Conservation (phyloP, 2,329 filamentous ascomycete genomes). For the Aspergillaceae sp. region DNA sequence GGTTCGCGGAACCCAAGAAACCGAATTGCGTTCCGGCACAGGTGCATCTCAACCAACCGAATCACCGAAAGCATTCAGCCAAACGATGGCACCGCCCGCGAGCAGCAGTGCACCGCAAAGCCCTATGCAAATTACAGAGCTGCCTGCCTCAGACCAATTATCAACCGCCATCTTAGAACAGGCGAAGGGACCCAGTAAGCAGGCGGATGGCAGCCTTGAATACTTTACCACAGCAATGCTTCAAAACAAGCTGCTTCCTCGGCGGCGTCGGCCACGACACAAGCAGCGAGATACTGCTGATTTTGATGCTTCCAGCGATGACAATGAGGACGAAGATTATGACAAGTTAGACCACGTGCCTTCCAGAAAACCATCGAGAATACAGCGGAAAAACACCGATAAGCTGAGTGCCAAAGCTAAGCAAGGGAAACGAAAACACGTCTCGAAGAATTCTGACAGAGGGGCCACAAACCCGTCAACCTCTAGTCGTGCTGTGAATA, state of each 20-base stretch:
- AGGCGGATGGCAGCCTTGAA: constrained; percentile 5
- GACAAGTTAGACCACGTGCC: constrained; percentile 29
- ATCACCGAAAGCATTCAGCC: constrained; percentile 20
- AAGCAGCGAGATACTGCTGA: constrained; percentile 10
- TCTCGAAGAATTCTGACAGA: constrained; percentile 7
- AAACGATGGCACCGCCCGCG: constrained; percentile 30
- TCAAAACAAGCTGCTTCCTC: constrained; percentile 29
- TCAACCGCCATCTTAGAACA: not conserved
- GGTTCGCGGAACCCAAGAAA: not conserved
- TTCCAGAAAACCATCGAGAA: constrained; percentile 8
- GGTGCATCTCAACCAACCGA: constrained; percentile 6
- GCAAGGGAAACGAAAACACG: constrained; percentile 1
- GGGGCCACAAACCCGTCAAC: constrained; percentile 7
- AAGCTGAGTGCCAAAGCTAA: constrained; percentile 13
- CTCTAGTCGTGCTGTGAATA: not conserved
- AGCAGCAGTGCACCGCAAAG: constrained; percentile 25
- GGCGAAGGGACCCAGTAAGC: not conserved
- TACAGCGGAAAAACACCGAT: constrained; percentile 10
- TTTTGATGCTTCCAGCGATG: constrained; percentile 17
- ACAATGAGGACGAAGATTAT: constrained; percentile 26
- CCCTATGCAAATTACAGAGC: constrained; percentile 10
- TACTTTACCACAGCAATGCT: constrained; percentile 28
- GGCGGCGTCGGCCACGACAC: constrained; percentile 20
- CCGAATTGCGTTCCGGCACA: constrained; percentile 3
- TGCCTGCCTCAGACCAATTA: not conserved